phyloP scores from a whole-genome alignment of 2,329 filamentous ascomycete genomes.

The Monosporascus sp. region DNA sequence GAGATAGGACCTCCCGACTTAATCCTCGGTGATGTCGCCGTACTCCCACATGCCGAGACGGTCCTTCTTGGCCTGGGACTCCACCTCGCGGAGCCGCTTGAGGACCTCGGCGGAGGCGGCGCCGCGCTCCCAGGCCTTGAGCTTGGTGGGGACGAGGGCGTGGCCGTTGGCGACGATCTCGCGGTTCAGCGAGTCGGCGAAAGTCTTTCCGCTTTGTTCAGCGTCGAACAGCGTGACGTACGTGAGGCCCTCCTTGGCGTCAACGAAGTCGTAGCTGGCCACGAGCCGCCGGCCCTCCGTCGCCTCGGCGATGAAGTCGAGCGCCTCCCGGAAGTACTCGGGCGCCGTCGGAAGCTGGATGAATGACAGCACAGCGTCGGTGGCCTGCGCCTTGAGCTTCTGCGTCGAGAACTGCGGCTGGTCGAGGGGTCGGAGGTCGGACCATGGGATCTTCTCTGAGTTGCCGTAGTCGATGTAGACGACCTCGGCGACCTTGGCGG shows the following conservation, averaged over 20 bases:
- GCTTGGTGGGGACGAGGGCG: constrained; percentile 86
- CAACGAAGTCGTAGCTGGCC: constrained; percentile 83
- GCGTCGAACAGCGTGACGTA: constrained; percentile 87
- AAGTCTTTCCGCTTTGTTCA: constrained; percentile 53
- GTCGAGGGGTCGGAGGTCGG: constrained; percentile 72
- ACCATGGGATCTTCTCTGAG: constrained; percentile 82
- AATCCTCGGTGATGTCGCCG: constrained; percentile 90
- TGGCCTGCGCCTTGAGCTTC: constrained; percentile 81
- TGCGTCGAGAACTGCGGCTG: constrained; percentile 73
- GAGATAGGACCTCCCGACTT: constrained; percentile 20
- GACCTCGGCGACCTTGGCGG: constrained; percentile 83
- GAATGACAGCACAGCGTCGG: constrained; percentile 82
- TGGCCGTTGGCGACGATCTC: constrained; percentile 79
- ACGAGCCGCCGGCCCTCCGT: constrained; percentile 75
- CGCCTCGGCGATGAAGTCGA: constrained; percentile 67
- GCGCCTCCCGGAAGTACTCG: constrained; percentile 79
- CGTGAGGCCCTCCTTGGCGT: constrained; percentile 70
- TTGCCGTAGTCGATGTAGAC: constrained; percentile 97
- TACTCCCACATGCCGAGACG: constrained; percentile 96
- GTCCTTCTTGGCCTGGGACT: constrained; percentile 73
- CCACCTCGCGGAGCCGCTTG: constrained; percentile 65
- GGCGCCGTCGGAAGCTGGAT: constrained; percentile 77
- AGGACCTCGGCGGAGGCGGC: constrained; percentile 65
- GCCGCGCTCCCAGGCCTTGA: constrained; percentile 84
- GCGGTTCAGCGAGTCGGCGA: constrained; percentile 79